Percentiles rank a stretch among this genome's conserved stretches.
Evolutionary conservation across 352 stramenopile genomes (phyloP).

Genomic region (Phytopythium helicoides): DNA sequence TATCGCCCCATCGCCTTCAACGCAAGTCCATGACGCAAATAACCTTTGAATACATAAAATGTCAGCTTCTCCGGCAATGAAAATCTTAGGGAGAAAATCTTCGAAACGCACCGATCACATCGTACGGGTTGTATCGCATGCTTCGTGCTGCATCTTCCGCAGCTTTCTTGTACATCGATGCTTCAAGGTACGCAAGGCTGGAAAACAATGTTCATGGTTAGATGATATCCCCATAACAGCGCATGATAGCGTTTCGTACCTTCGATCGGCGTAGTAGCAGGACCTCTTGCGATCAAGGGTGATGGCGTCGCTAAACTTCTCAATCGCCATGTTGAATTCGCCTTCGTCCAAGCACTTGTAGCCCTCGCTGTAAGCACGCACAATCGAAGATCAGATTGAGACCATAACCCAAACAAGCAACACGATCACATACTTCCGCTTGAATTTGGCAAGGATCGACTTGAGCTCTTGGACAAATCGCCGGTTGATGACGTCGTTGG

Average conservation of each 20-base stretch:
- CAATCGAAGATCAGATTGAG: background rate
- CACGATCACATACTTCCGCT: constrained; percentile 18
- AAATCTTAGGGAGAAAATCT: background rate
- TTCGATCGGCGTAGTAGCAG: constrained; percentile 92
- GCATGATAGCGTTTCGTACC: constrained; percentile 19
- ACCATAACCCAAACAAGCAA: background rate
- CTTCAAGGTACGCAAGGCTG: constrained; percentile 72
- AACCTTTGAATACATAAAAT: constrained; percentile 34
- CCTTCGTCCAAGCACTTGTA: constrained; percentile 90
- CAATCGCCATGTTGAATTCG: constrained; percentile 88
- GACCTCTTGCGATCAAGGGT: constrained; percentile 82
- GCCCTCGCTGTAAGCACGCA: constrained; percentile 60
- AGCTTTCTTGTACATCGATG: constrained; percentile 77
- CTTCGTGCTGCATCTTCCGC: constrained; percentile 86
- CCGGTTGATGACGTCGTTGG: constrained; percentile 35
- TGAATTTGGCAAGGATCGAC: constrained; percentile 58
- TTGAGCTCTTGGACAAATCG: constrained; percentile 62
- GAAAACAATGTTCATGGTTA: background rate
- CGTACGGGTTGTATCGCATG: constrained; percentile 92
- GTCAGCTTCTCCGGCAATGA: background rate
- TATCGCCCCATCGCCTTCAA: constrained; percentile 84
- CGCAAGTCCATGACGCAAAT: constrained; percentile 91
- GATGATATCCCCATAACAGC: background rate
- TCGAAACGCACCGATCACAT: constrained; percentile 76
- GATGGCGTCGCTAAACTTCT: constrained; percentile 93